A percentile compares a stretch with the other conserved stretches of the same genome.
Evolutionary conservation across 345 rosid genomes (phyloP).

Genomic region (Corchorus capsularis): DNA sequence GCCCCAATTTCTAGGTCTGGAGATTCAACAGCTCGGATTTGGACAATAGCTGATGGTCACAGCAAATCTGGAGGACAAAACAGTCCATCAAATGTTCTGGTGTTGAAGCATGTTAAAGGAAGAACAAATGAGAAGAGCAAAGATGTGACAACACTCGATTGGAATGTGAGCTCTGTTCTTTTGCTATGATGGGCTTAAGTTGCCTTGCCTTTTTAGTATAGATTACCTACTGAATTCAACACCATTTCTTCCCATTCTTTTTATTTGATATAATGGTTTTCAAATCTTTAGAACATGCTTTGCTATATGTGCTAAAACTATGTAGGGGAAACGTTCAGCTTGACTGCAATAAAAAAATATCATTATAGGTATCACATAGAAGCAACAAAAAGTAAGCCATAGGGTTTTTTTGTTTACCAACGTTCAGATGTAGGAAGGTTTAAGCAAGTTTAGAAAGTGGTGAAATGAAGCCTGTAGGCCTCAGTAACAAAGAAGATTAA

Average conservation of each 20-base stretch:
- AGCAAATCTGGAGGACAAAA: constrained; percentile 50
- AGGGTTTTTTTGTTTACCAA: too few relatives aligned
- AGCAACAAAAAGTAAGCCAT: background rate
- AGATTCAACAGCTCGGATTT: constrained; percentile 97
- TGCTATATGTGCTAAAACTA: background rate
- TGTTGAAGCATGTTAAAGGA: constrained; percentile 93
- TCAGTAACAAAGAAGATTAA: too few relatives aligned
- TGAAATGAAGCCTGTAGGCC: too few relatives aligned
- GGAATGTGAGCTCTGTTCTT: constrained; percentile 78
- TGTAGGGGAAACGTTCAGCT: background rate
- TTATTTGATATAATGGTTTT: background rate
- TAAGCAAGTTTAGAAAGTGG: too few relatives aligned
- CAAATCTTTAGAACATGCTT: background rate
- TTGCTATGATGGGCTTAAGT: constrained; percentile 14
- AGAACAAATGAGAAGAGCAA: constrained; percentile 95
- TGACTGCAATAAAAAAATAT: constrained; percentile 8
- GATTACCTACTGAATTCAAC: background rate
- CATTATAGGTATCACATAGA: background rate
- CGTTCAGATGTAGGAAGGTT: too few relatives aligned
- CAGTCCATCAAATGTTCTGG: constrained; percentile 58
- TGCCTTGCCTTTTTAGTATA: background rate
- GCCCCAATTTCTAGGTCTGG: constrained; percentile 64
- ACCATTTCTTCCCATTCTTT: background rate
- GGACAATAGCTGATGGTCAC: constrained; percentile 76
- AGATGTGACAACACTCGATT: constrained; percentile 98